Base-by-base conservation (phyloP, 2,329 filamentous ascomycete genomes). In the Seiridium unicorne region DNA sequence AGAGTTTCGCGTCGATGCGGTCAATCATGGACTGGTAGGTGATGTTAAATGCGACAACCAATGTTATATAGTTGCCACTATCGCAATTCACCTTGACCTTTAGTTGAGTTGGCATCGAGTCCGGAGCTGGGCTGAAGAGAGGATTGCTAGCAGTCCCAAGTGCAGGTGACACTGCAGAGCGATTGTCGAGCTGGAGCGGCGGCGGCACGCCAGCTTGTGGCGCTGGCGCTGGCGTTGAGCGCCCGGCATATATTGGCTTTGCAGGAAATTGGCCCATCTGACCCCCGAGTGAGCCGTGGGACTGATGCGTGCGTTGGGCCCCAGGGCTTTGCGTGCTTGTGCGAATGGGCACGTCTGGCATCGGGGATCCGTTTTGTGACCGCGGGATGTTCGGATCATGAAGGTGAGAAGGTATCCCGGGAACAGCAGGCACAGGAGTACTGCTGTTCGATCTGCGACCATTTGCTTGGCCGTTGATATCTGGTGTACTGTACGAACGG, bases 11-110 rank as follows among this genome's bases (percentile, higher is more conserved):
- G 71, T 99, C 95, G 68, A 99, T 97, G 9, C 95, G 90, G 72
- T 98, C 95, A 64, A 95, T 93, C 59, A 99, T 82, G 32, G 92
- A 95, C 66, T 95, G 92, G 76, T 96, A 98, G 46, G 92, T 90
- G 69, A 98, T 98, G 72, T 96, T 97, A 76, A 92, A 96, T 38
- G 92, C 91, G 47, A 97, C 96, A 9, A 99, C 94, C n/a, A 99
- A 83, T 1, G 94, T 97, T 61, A 97, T 90, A 67, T 96, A 96
- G 71, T 93, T 95, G 51, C 90, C 90, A 51, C 76, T 79, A 61
- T 95, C 92, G 71, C 92, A 96, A 70, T 94, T 94, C 60, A 99
- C 93, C 73, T 96, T 96, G 55, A 97, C 93, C 77, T 97, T 98
- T 56, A 99, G 84, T 71, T 98, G 95, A 6, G 91, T 88, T 51